Base-by-base conservation (phyloP, 2,329 filamentous ascomycete genomes). In the Alternaria panax region DNA sequence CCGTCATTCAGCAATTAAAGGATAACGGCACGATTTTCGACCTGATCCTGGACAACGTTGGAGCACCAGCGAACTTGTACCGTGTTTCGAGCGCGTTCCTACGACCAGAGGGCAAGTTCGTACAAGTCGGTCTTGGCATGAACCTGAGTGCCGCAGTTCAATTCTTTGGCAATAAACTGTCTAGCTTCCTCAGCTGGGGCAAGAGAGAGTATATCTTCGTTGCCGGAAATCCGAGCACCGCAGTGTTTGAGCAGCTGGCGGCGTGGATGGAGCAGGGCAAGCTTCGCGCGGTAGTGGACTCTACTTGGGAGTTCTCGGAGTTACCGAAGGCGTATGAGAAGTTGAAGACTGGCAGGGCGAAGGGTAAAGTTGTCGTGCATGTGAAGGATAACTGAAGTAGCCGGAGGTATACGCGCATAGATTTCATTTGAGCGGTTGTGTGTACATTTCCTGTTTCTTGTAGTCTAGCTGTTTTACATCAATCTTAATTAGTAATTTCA, bases 11-110 rank as follows among this genome's bases (percentile, higher is more conserved):
- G 30, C 71, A 69, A 6, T 69, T 88, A 16, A 81, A 80, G 62
- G 71, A 75, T 1, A 79, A 78, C 27, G 82, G 82, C 0, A 73
- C 73, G 12, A 75, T 81, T 3, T 88, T 82, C 72, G 77, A 82
- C 50, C 76, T 85, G 27, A 77, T 85, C 0, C 75, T 89, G 14
- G 87, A 89, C 72, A 84, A 85, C 65, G 83, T 87, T 25, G 84
- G 83, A 2, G 16, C 53, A 12, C 51, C 38, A 78, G 82, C 45
- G 5, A 54, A 66, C 40, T 32, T 60, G 2, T 68, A 59, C 27
- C 41, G 32, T 27, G 42, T n/a, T 24, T 62, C 59, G 1, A 43
- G 18, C 41, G 16, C 32, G n/a, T 63, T 58, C 16, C 27, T 65
- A 16, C 40, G 55, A 30, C 43, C 60, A 4, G 45, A 43, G 36